A percentile compares a stretch with the other conserved stretches of the same genome.
Evolutionary conservation across 2,329 filamentous ascomycete species (phyloP).

Genomic region (Eurotiales sp.): DNA sequence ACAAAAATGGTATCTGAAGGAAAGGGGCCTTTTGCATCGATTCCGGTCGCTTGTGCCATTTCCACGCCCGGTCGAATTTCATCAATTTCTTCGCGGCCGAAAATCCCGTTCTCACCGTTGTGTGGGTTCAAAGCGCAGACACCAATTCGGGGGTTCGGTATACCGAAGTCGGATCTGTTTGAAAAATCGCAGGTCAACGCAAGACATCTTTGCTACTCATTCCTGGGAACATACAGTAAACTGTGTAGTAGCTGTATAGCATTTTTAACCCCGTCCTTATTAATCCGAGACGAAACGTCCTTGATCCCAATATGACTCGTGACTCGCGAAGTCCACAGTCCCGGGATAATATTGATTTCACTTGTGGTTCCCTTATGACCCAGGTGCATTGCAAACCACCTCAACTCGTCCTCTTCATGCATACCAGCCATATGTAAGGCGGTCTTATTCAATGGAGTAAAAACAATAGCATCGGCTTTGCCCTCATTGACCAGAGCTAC

Average conservation of each 20-base stretch:
- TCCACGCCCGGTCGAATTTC: conserved; percentile 28
- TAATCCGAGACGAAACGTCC: conserved; percentile 27
- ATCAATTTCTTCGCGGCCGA: conserved; percentile 32
- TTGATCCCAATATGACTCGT: conserved; percentile 31
- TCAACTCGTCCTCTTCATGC: conserved; percentile 33
- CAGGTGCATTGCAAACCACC: conserved; percentile 34
- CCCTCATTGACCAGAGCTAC: conserved; percentile 23
- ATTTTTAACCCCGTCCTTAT: conserved; percentile 20
- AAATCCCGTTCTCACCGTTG: conserved; percentile 32
- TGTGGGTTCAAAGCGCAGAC: conserved; percentile 35
- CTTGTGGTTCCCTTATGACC: conserved; percentile 27
- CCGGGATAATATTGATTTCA: conserved; percentile 30
- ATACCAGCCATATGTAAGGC: conserved; percentile 32
- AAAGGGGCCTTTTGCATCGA: conserved; percentile 30
- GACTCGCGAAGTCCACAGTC: conserved; percentile 29
- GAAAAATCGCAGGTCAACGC: not conserved
- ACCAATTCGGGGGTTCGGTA: conserved; percentile 27
- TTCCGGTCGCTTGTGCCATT: conserved; percentile 22
- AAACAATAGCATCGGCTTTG: conserved; percentile 31
- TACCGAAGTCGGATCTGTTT: conserved; percentile 27
- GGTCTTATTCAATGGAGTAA: conserved; percentile 32
- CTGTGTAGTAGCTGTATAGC: conserved; percentile 27
- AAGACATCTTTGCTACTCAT: not conserved
- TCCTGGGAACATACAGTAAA: conserved; percentile 10
- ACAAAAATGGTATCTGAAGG: conserved; percentile 36